Evolutionary conservation across 148 eudicot genomes (phyloP), one percentile per base, ranked within the genome.

Genomic region (Vaccinium corymbosum): DNA sequence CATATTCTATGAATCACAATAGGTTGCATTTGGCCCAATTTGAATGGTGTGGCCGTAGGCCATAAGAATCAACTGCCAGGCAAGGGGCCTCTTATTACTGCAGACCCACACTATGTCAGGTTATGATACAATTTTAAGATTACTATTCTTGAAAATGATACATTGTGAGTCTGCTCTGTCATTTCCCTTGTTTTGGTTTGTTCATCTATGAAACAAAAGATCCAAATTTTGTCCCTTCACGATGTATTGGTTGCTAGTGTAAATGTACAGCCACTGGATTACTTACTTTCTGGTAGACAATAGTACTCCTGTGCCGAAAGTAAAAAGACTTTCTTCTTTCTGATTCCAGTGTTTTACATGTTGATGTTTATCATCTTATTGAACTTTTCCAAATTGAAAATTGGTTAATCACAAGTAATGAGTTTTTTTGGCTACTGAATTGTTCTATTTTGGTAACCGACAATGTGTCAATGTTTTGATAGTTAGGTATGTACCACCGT

Each of bases 401-500:
- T 17, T 22, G 6, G 2, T 20, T 11, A 15, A 10, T 46, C 14
- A 2, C 6, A 6, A 8, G 17, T 73, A 42, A 73, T 17, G 25
- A 73, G 77, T 73, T 19, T 73, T 73, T 48, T 48, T 74, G 55
- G 32, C 56, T 76, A 13, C n/a, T 48, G 79, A 76, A 76, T 49
- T 76, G 56, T 48, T 76, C 42, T 52, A n/a, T 52, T 14, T 4
- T 25, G 53, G 42, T 49, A 14, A 11, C 22, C 22, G 4, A 27
- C 29, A 16, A 15, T 29, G 25, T 11, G 14, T 14, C 16, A 59
- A 66, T 64, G 76, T 48, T 81, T 29, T 48, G 29, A 62, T 64
- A 79, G 56, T 7, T 46, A n/a, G 38, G 35, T 10, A 81, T 66
- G 76, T 48, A 15, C 9, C 2, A 16, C 38, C 12, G 48, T 61